These are phyloP conservation scores for Labyrinthula sp. DNA, from an alignment of 352 stramenopile species.

Conservation along the genomic window DNA sequence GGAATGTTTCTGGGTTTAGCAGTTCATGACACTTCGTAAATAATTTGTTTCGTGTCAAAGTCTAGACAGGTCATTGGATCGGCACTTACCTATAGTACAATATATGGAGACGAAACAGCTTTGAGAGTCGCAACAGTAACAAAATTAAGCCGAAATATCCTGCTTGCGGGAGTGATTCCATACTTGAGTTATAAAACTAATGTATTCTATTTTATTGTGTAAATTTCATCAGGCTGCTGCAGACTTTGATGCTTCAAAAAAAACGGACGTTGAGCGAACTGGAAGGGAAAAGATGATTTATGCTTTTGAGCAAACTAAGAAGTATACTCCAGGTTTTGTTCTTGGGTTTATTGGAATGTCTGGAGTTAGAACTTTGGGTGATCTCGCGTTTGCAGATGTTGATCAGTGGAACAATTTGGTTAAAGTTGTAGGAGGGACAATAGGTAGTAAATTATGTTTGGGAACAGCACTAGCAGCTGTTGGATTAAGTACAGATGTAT, in stretches of 20 bases:
- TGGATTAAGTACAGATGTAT: slow-evolving; percentile 33
- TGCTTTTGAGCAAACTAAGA: slow-evolving; percentile 31
- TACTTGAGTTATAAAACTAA: too few species aligned
- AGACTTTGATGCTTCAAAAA: not conserved
- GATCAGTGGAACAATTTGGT: slow-evolving; percentile 14
- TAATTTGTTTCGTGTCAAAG: too few species aligned
- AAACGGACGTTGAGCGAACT: slow-evolving; percentile 17
- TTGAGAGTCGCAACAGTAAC: slow-evolving; percentile 39
- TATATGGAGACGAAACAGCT: slow-evolving; percentile 36
- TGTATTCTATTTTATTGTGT: slow-evolving; percentile 30
- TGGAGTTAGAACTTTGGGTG: slow-evolving; percentile 32
- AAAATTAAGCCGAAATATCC: slow-evolving; percentile 40
- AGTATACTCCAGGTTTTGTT: slow-evolving; percentile 39
- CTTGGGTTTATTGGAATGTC: slow-evolving; percentile 39
- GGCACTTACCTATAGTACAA: slow-evolving; percentile 37
- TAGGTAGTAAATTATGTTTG: slow-evolving; percentile 37
- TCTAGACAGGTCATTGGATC: slow-evolving; percentile 37
- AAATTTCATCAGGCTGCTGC: slow-evolving; percentile 4
- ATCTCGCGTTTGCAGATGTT: slow-evolving; percentile 26
- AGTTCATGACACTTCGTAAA: slow-evolving; percentile 41
- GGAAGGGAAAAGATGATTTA: not conserved
- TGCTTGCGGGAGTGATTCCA: slow-evolving; percentile 38
- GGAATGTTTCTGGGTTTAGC: slow-evolving; percentile 39
- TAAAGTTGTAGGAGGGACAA: slow-evolving; percentile 36
- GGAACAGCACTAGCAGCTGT: slow-evolving; percentile 40